Evolutionary conservation across 2,329 filamentous ascomycete species (phyloP).

Genomic region (Penicillium thymicola): DNA sequence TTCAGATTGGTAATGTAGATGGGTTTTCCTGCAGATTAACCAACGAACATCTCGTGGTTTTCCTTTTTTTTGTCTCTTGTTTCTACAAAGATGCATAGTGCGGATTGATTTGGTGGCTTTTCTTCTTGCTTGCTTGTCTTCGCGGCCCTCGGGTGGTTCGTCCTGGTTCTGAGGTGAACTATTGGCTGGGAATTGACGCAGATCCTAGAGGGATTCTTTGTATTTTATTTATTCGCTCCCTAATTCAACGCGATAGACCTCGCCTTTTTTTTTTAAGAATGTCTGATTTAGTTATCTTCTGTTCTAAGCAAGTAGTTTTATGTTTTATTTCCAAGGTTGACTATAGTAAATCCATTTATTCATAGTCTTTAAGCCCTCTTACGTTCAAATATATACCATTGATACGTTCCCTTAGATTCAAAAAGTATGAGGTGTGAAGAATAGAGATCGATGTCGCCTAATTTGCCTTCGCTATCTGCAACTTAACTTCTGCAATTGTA

Average conservation of each 20-base stretch:
- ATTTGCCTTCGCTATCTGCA: too few species aligned
- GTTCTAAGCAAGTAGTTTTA: background rate
- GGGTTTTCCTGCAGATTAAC: background rate
- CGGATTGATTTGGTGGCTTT: background rate
- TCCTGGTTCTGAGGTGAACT: background rate
- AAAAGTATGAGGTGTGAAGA: too few species aligned
- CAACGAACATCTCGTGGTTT: background rate
- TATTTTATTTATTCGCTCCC: conserved; percentile 14
- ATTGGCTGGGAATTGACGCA: conserved; percentile 4
- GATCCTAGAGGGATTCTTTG: conserved; percentile 1
- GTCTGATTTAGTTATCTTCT: background rate
- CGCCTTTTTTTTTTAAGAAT: conserved; percentile 3
- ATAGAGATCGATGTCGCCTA: too few species aligned
- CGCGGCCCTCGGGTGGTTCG: background rate
- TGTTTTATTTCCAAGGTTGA: too few species aligned
- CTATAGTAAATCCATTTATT: too few species aligned
- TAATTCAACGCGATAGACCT: conserved; percentile 13
- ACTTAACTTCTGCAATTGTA: too few species aligned
- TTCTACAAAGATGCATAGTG: conserved; percentile 5
- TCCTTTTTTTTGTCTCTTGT: background rate
- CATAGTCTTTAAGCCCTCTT: too few species aligned
- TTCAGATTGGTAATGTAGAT: conserved; percentile 12
- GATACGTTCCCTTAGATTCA: too few species aligned
- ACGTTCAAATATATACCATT: too few species aligned
- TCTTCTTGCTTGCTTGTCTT: background rate